A percentile compares a stretch with the other conserved stretches of the same genome.
Evolutionary conservation across 2,329 filamentous ascomycete genomes (phyloP).

Genomic region (Cladophialophora chaetospira): DNA sequence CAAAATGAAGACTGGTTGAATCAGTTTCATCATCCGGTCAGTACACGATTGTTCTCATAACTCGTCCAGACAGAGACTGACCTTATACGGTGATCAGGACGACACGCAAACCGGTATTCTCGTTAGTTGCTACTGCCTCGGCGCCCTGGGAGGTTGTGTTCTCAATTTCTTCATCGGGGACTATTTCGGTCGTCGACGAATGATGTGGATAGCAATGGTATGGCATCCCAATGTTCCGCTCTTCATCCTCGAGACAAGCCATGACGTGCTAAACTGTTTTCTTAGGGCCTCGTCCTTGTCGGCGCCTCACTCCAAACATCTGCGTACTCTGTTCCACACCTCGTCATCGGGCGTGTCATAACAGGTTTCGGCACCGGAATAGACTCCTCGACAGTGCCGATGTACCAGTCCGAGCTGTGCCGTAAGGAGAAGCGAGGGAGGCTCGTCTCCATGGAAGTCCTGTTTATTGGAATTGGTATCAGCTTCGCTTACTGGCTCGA

Average conservation of each 20-base stretch:
- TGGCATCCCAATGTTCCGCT: slow-evolving; percentile 33
- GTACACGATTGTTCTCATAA: neutral
- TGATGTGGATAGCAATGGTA: slow-evolving; percentile 41
- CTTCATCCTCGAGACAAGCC: slow-evolving; percentile 3
- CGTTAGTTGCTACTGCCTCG: slow-evolving; percentile 33
- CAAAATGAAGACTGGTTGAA: slow-evolving; percentile 38
- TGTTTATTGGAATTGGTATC: slow-evolving; percentile 44
- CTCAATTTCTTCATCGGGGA: slow-evolving; percentile 39
- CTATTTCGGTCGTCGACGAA: slow-evolving; percentile 38
- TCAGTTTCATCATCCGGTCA: slow-evolving; percentile 23
- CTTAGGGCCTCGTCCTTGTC: slow-evolving; percentile 31
- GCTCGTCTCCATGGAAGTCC: slow-evolving; percentile 46
- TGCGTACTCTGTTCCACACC: slow-evolving; percentile 37
- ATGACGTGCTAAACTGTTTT: neutral
- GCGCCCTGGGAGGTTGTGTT: slow-evolving; percentile 36
- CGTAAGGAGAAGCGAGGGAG: slow-evolving; percentile 47
- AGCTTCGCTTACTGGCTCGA: slow-evolving; percentile 45
- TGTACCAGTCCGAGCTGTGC: slow-evolving; percentile 44
- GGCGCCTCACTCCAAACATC: slow-evolving; percentile 43
- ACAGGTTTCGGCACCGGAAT: slow-evolving; percentile 56
- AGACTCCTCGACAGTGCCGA: slow-evolving; percentile 43
- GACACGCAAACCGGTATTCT: slow-evolving; percentile 33
- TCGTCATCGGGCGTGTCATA: slow-evolving; percentile 50
- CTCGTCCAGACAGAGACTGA: neutral
- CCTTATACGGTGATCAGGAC: slow-evolving; percentile 10